These are phyloP conservation scores for Calendula officinalis DNA, from an alignment of 129 eudicot genomes.

Conservation along the genomic window DNA sequence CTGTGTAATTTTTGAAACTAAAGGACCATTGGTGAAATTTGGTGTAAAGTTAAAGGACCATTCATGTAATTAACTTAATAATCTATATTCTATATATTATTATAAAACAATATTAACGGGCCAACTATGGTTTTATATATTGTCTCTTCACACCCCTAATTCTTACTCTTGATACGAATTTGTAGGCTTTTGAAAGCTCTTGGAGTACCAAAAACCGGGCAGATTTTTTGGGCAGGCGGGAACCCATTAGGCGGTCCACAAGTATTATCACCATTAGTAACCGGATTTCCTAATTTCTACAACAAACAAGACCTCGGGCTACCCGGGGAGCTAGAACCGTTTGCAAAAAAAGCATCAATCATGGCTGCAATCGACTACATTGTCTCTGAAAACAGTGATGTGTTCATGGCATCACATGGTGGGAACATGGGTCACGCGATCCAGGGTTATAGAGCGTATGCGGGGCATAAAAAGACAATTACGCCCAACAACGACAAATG, in stretches of 20 bases:
- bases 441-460: slow-evolving; percentile 93
- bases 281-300: slow-evolving; percentile 73
- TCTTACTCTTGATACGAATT: background rate
- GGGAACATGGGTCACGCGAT: slow-evolving; percentile 97
- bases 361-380: slow-evolving; percentile 93
- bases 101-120: too few relatives aligned
- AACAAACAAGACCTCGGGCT: slow-evolving; percentile 88
- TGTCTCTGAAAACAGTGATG: slow-evolving; percentile 84
- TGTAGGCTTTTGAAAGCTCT: slow-evolving; percentile 88
- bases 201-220: slow-evolving; percentile 70
- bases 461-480: slow-evolving; percentile 90
- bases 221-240: slow-evolving; percentile 96
- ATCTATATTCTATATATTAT: too few relatives aligned
- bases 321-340: slow-evolving; percentile 81
- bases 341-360: slow-evolving; percentile 62
- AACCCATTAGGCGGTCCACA: slow-evolving; percentile 74
- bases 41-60: too few relatives aligned
- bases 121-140: too few relatives aligned
- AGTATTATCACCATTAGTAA: slow-evolving; percentile 56
- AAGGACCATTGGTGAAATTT: too few relatives aligned
- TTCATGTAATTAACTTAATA: too few relatives aligned
- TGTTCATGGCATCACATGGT: slow-evolving; percentile 98
- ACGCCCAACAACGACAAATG: slow-evolving; percentile 95
- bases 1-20: too few relatives aligned
- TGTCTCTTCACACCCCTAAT: slow-evolving; percentile 1